phyloP scores from a whole-genome alignment of 1,139 yeast species.

The Kodamaea arcana region DNA sequence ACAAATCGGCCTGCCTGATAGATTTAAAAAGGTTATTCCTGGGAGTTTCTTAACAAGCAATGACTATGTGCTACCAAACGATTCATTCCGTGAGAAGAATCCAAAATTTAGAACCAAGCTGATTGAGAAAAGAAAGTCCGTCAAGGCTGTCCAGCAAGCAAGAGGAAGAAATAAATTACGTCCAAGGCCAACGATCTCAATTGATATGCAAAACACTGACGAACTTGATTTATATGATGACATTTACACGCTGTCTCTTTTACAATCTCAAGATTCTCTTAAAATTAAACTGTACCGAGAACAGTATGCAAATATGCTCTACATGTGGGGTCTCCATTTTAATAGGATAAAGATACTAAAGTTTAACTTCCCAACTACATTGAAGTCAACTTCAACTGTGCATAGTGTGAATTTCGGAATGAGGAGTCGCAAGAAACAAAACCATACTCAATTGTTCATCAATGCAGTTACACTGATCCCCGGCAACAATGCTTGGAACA shows the following conservation, averaged over 20 bases:
- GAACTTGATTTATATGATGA: conserved; percentile 53
- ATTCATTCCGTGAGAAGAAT: conserved; percentile 2
- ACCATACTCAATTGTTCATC: conserved; percentile 17
- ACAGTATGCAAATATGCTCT: conserved; percentile 77
- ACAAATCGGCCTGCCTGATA: conserved; percentile 4
- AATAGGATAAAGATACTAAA: conserved; percentile 75
- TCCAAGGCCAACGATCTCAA: conserved; percentile 38
- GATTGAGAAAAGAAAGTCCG: conserved; percentile 1
- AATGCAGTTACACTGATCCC: conserved; percentile 25
- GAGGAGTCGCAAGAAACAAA: conserved; percentile 21
- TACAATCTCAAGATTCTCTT: conserved; percentile 44
- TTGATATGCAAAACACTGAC: conserved; percentile 54
- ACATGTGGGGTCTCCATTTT: conserved; percentile 78
- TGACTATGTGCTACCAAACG: conserved; percentile 4
- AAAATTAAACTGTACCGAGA: conserved; percentile 53
- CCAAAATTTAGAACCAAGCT: conserved; percentile 2
- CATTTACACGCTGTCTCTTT: conserved; percentile 39
- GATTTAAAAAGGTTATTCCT: conserved; percentile 6
- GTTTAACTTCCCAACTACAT: conserved; percentile 47
- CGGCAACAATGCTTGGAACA: conserved; percentile 31
- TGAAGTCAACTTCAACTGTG: conserved; percentile 15
- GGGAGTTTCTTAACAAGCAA: conserved; percentile 3
- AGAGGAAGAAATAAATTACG: conserved; percentile 10
- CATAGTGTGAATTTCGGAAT: conserved; percentile 46
- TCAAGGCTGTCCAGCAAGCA: neutral